These are phyloP conservation scores for Aspergillus spinulosporus DNA, from an alignment of 2,329 filamentous ascomycete genomes.

Conservation along the genomic window DNA sequence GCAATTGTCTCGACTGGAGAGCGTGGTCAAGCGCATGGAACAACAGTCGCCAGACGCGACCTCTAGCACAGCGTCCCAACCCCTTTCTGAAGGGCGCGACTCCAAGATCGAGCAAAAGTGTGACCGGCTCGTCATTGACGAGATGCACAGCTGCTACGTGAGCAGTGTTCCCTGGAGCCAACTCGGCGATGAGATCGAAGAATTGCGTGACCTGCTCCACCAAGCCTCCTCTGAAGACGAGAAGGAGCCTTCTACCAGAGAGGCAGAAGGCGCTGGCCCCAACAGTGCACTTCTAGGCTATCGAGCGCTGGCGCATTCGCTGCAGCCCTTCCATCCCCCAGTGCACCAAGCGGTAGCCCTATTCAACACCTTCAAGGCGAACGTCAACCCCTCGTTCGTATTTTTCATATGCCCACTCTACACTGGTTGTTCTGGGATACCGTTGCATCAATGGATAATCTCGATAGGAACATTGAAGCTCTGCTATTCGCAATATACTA, in stretches of 20 bases:
- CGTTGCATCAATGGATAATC: conserved; percentile 46
- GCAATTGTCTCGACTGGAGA: conserved; percentile 56
- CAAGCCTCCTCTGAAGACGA: conserved; percentile 31
- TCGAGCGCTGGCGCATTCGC: conserved; percentile 53
- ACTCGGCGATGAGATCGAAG: conserved; percentile 61
- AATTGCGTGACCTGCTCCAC: conserved; percentile 59
- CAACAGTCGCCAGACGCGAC: conserved; percentile 22
- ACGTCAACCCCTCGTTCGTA: conserved; percentile 55
- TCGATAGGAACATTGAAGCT: conserved; percentile 54
- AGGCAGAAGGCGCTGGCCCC: conserved; percentile 55
- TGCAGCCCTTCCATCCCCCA: conserved; percentile 54
- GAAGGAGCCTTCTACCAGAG: conserved; percentile 19
- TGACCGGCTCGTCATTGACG: conserved; percentile 60
- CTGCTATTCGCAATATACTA: conserved; percentile 63
- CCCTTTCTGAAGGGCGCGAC: conserved; percentile 27
- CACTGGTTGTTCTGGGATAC: conserved; percentile 47
- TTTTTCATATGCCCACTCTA: conserved; percentile 56
- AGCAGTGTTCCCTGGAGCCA: conserved; percentile 64
- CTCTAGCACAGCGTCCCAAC: background rate
- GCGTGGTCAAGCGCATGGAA: conserved; percentile 57
- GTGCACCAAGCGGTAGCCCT: conserved; percentile 18
- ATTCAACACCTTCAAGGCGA: conserved; percentile 20
- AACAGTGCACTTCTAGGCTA: conserved; percentile 41
- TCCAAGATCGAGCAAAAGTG: conserved; percentile 41
- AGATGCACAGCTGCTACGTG: conserved; percentile 61